Percentiles rank a stretch among this genome's conserved stretches.
Evolutionary conservation across 306 rosid species (phyloP).

Genomic region (Fragaria nilgerrensis): DNA sequence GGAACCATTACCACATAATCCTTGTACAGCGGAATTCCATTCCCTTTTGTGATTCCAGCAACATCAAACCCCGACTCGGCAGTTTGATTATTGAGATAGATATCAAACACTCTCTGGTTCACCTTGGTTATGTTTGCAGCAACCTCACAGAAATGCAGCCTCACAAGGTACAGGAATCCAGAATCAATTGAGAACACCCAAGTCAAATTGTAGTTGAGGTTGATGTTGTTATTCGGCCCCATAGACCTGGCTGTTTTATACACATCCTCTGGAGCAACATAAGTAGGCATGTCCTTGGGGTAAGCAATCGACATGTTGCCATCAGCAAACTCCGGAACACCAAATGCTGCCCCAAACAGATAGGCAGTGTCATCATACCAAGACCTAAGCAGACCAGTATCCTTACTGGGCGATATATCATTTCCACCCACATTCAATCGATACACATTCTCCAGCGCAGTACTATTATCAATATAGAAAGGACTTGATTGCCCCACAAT

Average conservation of each 20-base stretch:
- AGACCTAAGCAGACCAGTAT: conserved; percentile 81
- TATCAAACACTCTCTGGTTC: conserved; percentile 69
- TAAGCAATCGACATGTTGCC: conserved; percentile 41
- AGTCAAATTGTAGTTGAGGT: conserved; percentile 65
- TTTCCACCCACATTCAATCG: conserved; percentile 88
- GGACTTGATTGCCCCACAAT: conserved; percentile 42
- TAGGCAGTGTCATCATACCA: conserved; percentile 66
- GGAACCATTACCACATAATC: conserved; percentile 69
- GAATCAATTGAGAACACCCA: conserved; percentile 77
- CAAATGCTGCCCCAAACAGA: conserved; percentile 61
- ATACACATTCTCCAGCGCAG: conserved; percentile 70
- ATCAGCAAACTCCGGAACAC: conserved; percentile 58
- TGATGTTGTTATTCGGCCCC: conserved; percentile 62
- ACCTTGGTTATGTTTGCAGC: conserved; percentile 21
- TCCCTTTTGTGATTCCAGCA: conserved; percentile 31
- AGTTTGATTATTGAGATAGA: conserved; percentile 66
- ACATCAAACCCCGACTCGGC: conserved; percentile 53
- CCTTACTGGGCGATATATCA: conserved; percentile 66
- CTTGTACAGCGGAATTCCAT: conserved; percentile 46
- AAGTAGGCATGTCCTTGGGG: conserved; percentile 40
- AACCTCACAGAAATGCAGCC: conserved; percentile 91
- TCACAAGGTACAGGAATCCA: conserved; percentile 76
- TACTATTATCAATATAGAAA: conserved; percentile 47
- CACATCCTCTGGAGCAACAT: conserved; percentile 66
- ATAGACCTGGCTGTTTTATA: conserved; percentile 80